Evolutionary conservation across 2,329 filamentous ascomycete species (phyloP), one percentile per base, ranked within the genome.

Genomic region (Paecilomyces formosus): DNA sequence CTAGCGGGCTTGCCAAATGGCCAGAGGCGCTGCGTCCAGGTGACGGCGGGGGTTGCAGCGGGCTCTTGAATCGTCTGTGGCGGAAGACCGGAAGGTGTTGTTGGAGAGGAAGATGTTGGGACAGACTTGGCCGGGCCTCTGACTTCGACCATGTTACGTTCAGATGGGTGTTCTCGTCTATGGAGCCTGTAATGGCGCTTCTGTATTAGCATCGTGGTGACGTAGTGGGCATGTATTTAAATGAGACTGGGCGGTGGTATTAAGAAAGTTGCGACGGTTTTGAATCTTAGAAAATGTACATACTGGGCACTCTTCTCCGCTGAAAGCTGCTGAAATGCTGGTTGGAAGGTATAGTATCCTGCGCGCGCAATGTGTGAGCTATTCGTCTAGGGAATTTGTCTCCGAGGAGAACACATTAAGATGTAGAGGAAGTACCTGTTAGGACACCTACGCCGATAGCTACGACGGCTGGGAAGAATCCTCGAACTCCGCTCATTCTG

Each of bases 341-440:
- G 76, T 55, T 77, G 72, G 66, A 78, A 78, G 57, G 71, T 72
- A 61, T 76, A 73, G 63, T 77, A 77, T 50, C 75, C 76, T 78
- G 61, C 33, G 56, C 58, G 59, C 24, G 56, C 63, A 62, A 66
- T 63, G 18, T 18, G 39, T 45, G n/a, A 45, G n/a, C n/a, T 45
- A 45, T 45, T 5, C 39, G 7, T 21, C 39, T 45, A n/a, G n/a
- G n/a, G 15, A 45, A 18, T 8, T 45, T 45, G 39, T 45, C 39
- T 45, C 39, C 33, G 57, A 53, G 54, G 15, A 3, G 35, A 12
- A 31, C n/a, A n/a, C 22, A 9, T 33, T 15, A 21, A 33, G 15
- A 57, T 24, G 30, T 49, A 3, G 11, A 22, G 28, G 8, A 39
- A 52, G 45, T 68, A 76, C 75, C 74, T 60, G 74, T 73, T 51